Evolutionary conservation across 106 monocot genomes (phyloP).

Genomic region (Ottelia alismoides): DNA sequence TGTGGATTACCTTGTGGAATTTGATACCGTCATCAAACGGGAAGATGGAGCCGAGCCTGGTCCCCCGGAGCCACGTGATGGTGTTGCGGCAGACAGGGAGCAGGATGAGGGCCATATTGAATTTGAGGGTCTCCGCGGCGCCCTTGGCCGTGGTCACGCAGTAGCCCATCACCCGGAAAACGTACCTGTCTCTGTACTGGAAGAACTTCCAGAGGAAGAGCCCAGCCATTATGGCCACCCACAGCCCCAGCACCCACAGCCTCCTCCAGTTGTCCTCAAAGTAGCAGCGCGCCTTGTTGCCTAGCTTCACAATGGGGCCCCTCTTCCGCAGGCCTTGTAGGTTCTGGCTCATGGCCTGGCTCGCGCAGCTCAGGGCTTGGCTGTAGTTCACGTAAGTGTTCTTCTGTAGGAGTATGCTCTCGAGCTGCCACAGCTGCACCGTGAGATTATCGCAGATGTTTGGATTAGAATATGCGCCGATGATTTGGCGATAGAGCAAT

Average conservation of each 20-base stretch:
- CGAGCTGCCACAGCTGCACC: conserved; percentile 90
- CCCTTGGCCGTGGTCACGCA: conserved; percentile 84
- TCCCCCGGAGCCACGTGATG: conserved; percentile 74
- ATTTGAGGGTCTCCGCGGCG: conserved; percentile 88
- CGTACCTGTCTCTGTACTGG: conserved; percentile 54
- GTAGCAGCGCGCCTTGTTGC: conserved; percentile 53
- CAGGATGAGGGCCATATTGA: conserved; percentile 87
- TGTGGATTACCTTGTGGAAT: conserved; percentile 78
- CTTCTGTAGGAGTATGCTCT: conserved; percentile 78
- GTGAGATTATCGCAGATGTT: no score
- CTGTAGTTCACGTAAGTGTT: conserved; percentile 93
- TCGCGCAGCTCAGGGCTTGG: conserved; percentile 80
- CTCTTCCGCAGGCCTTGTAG: conserved; percentile 40
- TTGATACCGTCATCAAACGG: conserved; percentile 95
- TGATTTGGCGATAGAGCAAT: no score
- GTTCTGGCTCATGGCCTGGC: conserved; percentile 94
- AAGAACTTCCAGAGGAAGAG: conserved; percentile 90
- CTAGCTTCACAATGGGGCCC: conserved; percentile 49
- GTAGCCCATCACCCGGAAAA: conserved; percentile 86
- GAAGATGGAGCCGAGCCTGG: conserved; percentile 25
- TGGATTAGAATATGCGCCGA: no score
- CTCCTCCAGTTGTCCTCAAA: conserved; percentile 83
- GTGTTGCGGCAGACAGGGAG: conserved; percentile 87
- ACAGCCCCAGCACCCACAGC: conserved; percentile 58
- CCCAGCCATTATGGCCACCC: conserved; percentile 45